phyloP scores from a whole-genome alignment of 208 protist genomes.

The Crithidia brevicula region DNA sequence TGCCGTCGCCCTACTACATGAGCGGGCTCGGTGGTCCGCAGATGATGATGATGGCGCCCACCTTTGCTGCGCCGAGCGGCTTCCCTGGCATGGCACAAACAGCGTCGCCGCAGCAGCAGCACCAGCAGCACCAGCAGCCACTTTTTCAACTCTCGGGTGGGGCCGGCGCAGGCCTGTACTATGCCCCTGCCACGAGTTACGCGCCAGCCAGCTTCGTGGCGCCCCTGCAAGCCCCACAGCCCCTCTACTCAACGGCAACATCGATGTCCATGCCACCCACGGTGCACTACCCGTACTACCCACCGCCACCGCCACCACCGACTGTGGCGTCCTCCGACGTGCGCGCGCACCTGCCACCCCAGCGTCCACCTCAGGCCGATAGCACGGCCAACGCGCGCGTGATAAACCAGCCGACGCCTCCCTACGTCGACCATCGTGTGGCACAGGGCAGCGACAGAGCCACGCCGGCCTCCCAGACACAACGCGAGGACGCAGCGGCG shows the following conservation, averaged over 20 bases:
- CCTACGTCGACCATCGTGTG: too few relatives aligned
- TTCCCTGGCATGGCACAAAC: background rate
- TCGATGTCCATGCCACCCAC: background rate
- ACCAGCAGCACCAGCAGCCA: conserved; percentile 7
- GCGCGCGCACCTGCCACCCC: too few relatives aligned
- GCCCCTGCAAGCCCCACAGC: background rate
- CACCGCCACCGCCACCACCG: background rate
- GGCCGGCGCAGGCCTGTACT: background rate
- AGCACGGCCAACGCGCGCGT: too few relatives aligned
- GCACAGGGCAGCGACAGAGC: background rate
- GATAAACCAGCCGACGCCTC: background rate
- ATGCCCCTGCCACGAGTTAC: conserved; percentile 7
- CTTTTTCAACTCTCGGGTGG: background rate
- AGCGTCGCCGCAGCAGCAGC: background rate
- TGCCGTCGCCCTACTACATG: conserved; percentile 1
- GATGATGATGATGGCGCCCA: background rate
- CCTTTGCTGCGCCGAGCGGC: background rate
- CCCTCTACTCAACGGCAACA: background rate
- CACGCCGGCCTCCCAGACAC: background rate
- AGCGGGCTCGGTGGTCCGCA: background rate
- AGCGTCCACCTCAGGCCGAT: too few relatives aligned
- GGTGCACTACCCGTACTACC: background rate
- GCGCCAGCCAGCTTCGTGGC: conserved; percentile 14
- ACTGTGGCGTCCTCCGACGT: background rate
- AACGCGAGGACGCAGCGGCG: background rate